Conservation (phyloP, 805 yeast species). For the Cyberlindnera nakhonratchasimensis region DNA sequence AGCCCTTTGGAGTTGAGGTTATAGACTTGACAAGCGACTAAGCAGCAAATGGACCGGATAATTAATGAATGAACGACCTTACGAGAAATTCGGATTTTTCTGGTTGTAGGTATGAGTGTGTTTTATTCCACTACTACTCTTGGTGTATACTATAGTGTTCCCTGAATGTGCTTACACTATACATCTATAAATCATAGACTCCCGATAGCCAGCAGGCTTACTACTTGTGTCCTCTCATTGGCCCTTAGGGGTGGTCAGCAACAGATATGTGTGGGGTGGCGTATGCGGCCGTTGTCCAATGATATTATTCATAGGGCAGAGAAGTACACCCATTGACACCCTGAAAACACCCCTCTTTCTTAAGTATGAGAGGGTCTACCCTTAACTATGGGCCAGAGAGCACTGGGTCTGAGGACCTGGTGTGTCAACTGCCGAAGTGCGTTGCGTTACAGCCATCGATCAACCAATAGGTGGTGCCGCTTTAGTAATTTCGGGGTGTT, state of each 20-base stretch:
- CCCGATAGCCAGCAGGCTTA: conserved; percentile 1
- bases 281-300: conserved; percentile 10
- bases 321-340: conserved; percentile 9
- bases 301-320: background rate
- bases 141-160: too few species aligned
- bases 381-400: conserved; percentile 15
- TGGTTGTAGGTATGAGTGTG: too few species aligned
- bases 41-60: too few species aligned
- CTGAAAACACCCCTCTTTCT: conserved; percentile 17
- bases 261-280: conserved; percentile 4
- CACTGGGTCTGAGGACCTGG: background rate
- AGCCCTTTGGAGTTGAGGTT: background rate
- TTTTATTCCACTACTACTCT: too few species aligned
- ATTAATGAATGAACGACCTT: background rate
- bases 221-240: conserved; percentile 8
- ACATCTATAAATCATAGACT: too few species aligned
- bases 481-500: conserved; percentile 16
- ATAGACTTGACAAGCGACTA: conserved; percentile 12
- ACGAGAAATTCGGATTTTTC: too few species aligned
- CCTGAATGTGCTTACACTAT: too few species aligned
- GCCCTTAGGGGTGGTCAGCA: conserved; percentile 5
- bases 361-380: conserved; percentile 6
- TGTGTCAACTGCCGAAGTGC: conserved; percentile 3
- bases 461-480: conserved; percentile 7
- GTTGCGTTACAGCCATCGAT: conserved; percentile 1